Evolutionary conservation across 208 protist genomes (phyloP).

Genomic region (Strigomonas oncopelti): DNA sequence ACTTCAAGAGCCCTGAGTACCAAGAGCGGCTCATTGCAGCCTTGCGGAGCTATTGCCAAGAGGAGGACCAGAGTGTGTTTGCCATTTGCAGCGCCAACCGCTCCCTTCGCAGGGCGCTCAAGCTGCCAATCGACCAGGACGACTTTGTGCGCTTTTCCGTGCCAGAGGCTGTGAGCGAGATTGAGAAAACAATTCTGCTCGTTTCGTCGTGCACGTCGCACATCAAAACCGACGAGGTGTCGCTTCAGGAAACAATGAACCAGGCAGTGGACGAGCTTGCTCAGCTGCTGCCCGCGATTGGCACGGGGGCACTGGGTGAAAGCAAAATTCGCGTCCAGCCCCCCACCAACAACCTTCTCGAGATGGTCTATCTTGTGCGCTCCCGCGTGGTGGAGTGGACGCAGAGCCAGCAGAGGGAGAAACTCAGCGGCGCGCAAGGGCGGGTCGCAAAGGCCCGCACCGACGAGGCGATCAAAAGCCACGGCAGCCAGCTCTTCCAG

Average conservation of each 20-base stretch:
- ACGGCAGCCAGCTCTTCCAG: conserved; percentile 36
- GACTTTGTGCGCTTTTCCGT: conserved; percentile 11
- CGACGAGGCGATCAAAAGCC: conserved; percentile 35
- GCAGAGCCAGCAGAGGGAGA: conserved; percentile 53
- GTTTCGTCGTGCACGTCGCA: conserved; percentile 8
- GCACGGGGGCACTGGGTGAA: conserved; percentile 5
- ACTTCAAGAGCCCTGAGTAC: not conserved
- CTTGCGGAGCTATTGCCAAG: conserved; percentile 5
- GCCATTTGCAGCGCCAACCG: conserved; percentile 23
- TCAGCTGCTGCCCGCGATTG: conserved; percentile 47
- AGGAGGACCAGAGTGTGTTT: conserved; percentile 28
- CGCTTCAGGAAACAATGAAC: conserved; percentile 4
- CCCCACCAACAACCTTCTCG: conserved; percentile 48
- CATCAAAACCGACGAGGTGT: not conserved
- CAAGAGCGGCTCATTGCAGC: conserved; percentile 5
- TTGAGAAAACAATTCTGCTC: conserved; percentile 7
- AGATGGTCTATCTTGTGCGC: conserved; percentile 63
- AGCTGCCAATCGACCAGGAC: conserved; percentile 1
- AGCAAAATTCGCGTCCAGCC: conserved; percentile 41
- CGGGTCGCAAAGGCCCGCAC: conserved; percentile 37
- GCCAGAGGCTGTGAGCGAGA: not conserved
- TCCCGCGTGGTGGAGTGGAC: conserved; percentile 43
- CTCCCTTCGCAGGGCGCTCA: conserved; percentile 2
- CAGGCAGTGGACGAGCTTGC: conserved; percentile 63
- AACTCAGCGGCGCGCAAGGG: conserved; percentile 29